Evolutionary conservation across 2,329 filamentous ascomycete species (phyloP).

Genomic region (Penicillium sp.): DNA sequence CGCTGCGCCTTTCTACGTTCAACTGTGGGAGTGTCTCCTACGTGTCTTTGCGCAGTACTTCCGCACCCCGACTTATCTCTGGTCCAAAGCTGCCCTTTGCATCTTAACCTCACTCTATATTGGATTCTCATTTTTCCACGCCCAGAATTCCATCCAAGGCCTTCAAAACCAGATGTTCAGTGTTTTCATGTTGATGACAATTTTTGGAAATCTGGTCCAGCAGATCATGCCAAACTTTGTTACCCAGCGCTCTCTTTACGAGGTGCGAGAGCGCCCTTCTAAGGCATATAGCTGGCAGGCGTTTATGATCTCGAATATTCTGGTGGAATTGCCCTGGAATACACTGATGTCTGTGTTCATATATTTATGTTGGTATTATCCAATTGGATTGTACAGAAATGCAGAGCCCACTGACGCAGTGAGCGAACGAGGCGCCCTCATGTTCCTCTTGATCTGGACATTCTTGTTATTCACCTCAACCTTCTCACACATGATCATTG

Average conservation of each 20-base stretch:
- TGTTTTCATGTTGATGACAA: conserved; percentile 70
- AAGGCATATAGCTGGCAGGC: conserved; percentile 70
- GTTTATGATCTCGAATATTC: conserved; percentile 51
- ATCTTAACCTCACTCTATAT: conserved; percentile 65
- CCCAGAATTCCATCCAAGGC: conserved; percentile 70
- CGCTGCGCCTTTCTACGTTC: conserved; percentile 56
- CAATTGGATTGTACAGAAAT: conserved; percentile 50
- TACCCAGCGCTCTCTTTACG: conserved; percentile 55
- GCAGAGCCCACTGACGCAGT: conserved; percentile 34
- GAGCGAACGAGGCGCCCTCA: conserved; percentile 58
- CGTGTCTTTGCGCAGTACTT: neutral
- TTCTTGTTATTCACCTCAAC: conserved; percentile 70
- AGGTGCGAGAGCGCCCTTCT: conserved; percentile 57
- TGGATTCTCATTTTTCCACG: conserved; percentile 75
- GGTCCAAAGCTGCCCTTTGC: conserved; percentile 74
- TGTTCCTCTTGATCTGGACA: conserved; percentile 63
- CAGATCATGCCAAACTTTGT: conserved; percentile 57
- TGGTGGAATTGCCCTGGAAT: conserved; percentile 9
- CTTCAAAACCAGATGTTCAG: conserved; percentile 84
- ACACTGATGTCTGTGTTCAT: conserved; percentile 57
- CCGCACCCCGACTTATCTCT: conserved; percentile 51
- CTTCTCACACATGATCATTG: conserved; percentile 72
- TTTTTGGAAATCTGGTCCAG: conserved; percentile 56
- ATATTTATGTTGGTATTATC: conserved; percentile 73
- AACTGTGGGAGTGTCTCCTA: neutral